These are phyloP conservation scores for Auricularia cornea DNA, from an alignment of 768 basidiomycete species.

Conservation along the genomic window DNA sequence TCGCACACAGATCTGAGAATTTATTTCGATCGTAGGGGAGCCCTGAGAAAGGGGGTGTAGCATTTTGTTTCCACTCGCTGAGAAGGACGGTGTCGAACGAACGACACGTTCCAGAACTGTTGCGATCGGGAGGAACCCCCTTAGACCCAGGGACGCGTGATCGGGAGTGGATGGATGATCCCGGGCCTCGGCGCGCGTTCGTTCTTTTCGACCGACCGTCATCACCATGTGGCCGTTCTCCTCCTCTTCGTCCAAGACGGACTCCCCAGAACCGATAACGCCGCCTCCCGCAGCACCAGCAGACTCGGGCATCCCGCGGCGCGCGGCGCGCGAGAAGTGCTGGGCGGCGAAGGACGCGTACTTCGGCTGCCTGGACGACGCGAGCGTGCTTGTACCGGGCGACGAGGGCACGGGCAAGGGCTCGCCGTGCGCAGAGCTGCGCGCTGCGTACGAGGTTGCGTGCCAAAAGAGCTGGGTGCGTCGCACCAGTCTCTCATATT, in stretches of 20 bases:
- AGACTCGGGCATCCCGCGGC: not conserved
- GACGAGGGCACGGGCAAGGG: slow-evolving; percentile 42
- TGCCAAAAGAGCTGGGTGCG: slow-evolving; percentile 87
- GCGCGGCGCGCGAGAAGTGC: slow-evolving; percentile 55
- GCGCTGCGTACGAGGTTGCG: slow-evolving; percentile 51
- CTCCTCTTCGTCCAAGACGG: not conserved
- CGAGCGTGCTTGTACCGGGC: slow-evolving; percentile 62
- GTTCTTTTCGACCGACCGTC: not conserved
- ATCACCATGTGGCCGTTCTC: not conserved
- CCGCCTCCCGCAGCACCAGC: not conserved
- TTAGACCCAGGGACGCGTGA: too few species aligned
- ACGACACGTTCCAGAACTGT: too few species aligned
- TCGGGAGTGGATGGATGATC: not conserved
- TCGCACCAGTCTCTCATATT: not conserved
- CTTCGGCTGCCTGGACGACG: slow-evolving; percentile 72
- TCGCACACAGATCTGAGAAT: too few species aligned
- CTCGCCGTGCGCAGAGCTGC: slow-evolving; percentile 43
- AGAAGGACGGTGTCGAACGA: too few species aligned
- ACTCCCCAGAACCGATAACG: not conserved
- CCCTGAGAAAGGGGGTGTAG: too few species aligned
- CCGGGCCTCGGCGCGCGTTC: not conserved
- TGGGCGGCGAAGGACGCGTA: slow-evolving; percentile 83
- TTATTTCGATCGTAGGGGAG: too few species aligned
- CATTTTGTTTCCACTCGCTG: too few species aligned
- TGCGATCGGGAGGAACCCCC: too few species aligned